phyloP scores from a whole-genome alignment of 495 filamentous ascomycete species.

The Penicillium paxilli region DNA sequence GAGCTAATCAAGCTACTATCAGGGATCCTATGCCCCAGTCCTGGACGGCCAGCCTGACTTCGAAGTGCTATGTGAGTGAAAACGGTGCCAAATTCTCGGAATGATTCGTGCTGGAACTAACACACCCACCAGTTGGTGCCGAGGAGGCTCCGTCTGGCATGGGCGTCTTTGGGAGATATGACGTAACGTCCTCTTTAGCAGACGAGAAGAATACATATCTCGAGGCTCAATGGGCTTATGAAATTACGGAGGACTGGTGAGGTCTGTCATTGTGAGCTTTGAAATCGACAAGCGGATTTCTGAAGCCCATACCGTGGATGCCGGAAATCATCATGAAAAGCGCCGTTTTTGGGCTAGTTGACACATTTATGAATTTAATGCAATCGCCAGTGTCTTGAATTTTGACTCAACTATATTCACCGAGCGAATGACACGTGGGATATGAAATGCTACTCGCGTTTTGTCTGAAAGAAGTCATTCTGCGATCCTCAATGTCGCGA shows the following conservation, averaged over 20 bases:
- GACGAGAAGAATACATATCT: neutral
- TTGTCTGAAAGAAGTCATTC: too few species aligned
- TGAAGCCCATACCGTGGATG: too few species aligned
- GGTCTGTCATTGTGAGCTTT: neutral
- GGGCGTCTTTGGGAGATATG: neutral
- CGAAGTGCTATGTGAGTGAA: neutral
- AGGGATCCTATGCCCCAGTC: neutral
- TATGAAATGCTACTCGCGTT: too few species aligned
- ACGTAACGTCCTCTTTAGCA: neutral
- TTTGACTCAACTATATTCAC: too few species aligned
- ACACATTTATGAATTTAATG: too few species aligned
- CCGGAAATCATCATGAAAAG: too few species aligned
- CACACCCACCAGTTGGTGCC: neutral
- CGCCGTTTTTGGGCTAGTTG: too few species aligned
- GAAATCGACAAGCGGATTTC: too few species aligned
- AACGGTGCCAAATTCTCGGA: too few species aligned
- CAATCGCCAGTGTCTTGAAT: too few species aligned
- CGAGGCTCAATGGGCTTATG: neutral
- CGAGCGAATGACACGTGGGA: too few species aligned
- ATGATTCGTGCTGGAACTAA: neutral
- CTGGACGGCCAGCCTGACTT: neutral
- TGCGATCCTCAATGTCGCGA: too few species aligned
- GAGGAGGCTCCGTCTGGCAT: neutral
- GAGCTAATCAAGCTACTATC: neutral
- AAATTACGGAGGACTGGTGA: neutral